Evolutionary conservation across 495 filamentous ascomycete species (phyloP).

Genomic region (Poronia punctata): DNA sequence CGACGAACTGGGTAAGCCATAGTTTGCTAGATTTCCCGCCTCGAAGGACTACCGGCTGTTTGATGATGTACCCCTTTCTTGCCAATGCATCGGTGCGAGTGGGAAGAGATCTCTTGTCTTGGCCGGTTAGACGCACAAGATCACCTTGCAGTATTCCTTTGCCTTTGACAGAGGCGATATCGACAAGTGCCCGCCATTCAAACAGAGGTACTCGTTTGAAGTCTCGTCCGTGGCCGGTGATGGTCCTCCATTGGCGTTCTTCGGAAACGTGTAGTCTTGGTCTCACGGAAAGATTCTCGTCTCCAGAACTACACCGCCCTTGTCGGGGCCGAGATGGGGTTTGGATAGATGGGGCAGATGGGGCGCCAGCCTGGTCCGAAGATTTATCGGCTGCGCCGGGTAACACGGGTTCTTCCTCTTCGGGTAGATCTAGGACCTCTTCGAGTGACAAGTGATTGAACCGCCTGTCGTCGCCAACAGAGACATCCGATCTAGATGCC

Average conservation of each 20-base stretch:
- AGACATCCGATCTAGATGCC: slow-evolving; percentile 33
- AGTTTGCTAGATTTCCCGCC: slow-evolving; percentile 60
- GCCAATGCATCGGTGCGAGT: slow-evolving; percentile 68
- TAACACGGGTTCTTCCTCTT: slow-evolving; percentile 17
- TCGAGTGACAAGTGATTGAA: slow-evolving; percentile 36
- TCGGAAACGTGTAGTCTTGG: slow-evolving; percentile 33
- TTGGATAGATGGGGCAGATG: not conserved
- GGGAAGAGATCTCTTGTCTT: slow-evolving; percentile 86
- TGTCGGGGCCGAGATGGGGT: not conserved
- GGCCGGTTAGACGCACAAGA: slow-evolving; percentile 64
- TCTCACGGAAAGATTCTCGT: slow-evolving; percentile 4
- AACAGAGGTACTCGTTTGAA: slow-evolving; percentile 54
- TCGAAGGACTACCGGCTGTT: slow-evolving; percentile 59
- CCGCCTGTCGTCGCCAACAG: slow-evolving; percentile 30
- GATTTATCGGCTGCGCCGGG: slow-evolving; percentile 1
- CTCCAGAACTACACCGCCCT: not conserved
- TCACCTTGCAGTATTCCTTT: slow-evolving; percentile 75
- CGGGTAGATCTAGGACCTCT: slow-evolving; percentile 36
- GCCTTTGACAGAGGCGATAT: slow-evolving; percentile 65
- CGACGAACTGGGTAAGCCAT: slow-evolving; percentile 44
- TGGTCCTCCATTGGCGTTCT: slow-evolving; percentile 59
- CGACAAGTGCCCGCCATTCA: slow-evolving; percentile 70
- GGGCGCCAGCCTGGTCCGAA: not conserved
- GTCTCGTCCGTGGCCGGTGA: slow-evolving; percentile 77
- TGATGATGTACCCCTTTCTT: slow-evolving; percentile 78